Evolutionary conservation across 305 asterid genomes (phyloP), one percentile per base, ranked within the genome.

Genomic region (Fraxinus sp.): DNA sequence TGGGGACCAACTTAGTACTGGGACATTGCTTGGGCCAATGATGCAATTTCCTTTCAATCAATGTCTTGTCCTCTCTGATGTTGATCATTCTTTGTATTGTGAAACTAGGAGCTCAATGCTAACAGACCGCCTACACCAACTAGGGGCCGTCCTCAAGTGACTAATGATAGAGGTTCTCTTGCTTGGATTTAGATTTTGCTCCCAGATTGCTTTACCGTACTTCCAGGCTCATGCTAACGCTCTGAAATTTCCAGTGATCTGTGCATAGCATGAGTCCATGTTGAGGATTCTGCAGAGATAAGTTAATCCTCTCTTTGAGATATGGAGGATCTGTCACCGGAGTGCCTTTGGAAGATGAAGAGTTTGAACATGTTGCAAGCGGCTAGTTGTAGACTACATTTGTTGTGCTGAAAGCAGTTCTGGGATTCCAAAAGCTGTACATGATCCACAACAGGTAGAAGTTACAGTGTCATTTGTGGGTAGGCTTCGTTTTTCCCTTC

Each of bases 71-170:
- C 7, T 49, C 10, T 32, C 80, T 39, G 59, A 52, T 22, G 62
- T 78, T 83, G 71, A 87, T 79, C 59, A 30, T 35, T 35, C 8
- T 72, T 72, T 72, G 24, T 35, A 14, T 55, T 20, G 11, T 78
- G 85, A 78, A 74, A 62, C 78, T 84, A 97, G 99, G 99, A 97
- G 86, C 97, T 97, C 70, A 97, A 97, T 84, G 99, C 98, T 16
- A 97, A 97, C 92, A 89, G 99, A 74, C 99, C 99, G 49, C 93
- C 99, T 0, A 97, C 99, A 16, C 99, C 99, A 5, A 97, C 99
- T 20, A 91, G 99, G 88, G 98, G 99, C 18, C 99, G 99, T 52
- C 98, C 99, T 59, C 99, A 93, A 94, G 98, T 89, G 71, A 88
- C 95, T 70, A 91, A 84, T 71, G 99, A 97, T 79, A 93, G 97